A percentile compares a stretch with the other conserved stretches of the same genome.
phyloP scores from a whole-genome alignment of 2,329 filamentous ascomycete species.

The Emmonsia crescens region DNA sequence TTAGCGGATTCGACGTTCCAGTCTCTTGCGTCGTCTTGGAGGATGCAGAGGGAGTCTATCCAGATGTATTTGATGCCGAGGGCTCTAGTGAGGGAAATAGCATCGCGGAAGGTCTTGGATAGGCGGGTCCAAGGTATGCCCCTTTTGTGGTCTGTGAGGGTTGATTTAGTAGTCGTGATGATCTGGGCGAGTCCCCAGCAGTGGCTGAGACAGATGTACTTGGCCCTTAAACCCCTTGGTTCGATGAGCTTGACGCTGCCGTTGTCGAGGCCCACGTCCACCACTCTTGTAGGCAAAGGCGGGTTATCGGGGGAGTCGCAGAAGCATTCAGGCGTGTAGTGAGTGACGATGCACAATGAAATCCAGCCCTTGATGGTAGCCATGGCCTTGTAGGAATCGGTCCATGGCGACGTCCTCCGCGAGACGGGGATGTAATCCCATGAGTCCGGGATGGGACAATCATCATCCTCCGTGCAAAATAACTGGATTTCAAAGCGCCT shows the following conservation, averaged over 20 bases:
- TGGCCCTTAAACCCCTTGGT: not conserved
- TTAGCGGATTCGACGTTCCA: not conserved
- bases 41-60: constrained; percentile 3
- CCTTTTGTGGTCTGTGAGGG: not conserved
- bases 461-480: not conserved
- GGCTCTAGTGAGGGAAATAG: not conserved
- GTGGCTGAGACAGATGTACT: constrained; percentile 1
- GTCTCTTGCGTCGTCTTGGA: not conserved
- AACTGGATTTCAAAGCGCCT: not conserved
- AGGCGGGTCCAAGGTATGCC: not conserved
- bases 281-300: not conserved
- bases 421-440: constrained; percentile 2
- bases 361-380: not conserved
- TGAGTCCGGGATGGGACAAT: not conserved
- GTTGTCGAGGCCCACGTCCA: constrained; percentile 2
- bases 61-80: not conserved
- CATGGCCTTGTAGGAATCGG: not conserved
- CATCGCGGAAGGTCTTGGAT: not conserved
- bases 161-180: not conserved
- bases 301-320: not conserved
- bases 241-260: not conserved
- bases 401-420: not conserved
- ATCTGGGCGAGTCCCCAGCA: constrained; percentile 1
- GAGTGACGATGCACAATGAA: not conserved
- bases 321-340: not conserved